These are phyloP conservation scores for Xerocomus potaroensis DNA, from an alignment of 768 basidiomycete genomes.

Conservation along the genomic window DNA sequence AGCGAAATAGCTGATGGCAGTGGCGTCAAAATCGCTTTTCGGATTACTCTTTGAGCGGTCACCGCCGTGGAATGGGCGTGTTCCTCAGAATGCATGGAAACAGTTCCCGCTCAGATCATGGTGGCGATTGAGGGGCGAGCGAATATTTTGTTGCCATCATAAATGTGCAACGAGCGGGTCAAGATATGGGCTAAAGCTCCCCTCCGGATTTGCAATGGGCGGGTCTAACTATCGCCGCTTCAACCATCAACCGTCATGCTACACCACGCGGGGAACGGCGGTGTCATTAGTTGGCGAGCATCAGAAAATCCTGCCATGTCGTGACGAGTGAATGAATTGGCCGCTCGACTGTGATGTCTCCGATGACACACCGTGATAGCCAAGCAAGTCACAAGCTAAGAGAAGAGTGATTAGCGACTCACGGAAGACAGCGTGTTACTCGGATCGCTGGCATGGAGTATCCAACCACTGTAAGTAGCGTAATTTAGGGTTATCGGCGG, in stretches of 20 bases:
- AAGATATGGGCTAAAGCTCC: too few species aligned
- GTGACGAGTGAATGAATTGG: not conserved
- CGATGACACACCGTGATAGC: not conserved
- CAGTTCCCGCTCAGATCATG: too few species aligned
- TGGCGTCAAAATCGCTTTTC: not conserved
- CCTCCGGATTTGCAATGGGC: too few species aligned
- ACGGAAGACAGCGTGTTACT: not conserved
- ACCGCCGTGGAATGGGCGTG: not conserved
- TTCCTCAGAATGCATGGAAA: not conserved
- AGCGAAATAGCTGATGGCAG: not conserved
- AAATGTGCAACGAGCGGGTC: not conserved
- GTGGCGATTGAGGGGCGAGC: not conserved
- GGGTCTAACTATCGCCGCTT: conserved; percentile 3
- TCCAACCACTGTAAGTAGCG: too few species aligned
- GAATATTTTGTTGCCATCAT: too few species aligned
- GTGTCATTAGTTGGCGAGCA: not conserved
- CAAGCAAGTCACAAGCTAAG: not conserved
- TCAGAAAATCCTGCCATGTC: not conserved
- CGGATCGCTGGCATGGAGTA: too few species aligned
- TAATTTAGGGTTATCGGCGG: too few species aligned
- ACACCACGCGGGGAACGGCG: not conserved
- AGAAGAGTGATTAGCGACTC: not conserved
- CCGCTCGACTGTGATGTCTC: conserved; percentile 1
- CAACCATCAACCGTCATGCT: not conserved
- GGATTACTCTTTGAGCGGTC: not conserved